Percentiles rank a stretch among this genome's conserved stretches.
Evolutionary conservation across 257 asterid genomes (phyloP).

Genomic region (Ajuga chamaepitys): DNA sequence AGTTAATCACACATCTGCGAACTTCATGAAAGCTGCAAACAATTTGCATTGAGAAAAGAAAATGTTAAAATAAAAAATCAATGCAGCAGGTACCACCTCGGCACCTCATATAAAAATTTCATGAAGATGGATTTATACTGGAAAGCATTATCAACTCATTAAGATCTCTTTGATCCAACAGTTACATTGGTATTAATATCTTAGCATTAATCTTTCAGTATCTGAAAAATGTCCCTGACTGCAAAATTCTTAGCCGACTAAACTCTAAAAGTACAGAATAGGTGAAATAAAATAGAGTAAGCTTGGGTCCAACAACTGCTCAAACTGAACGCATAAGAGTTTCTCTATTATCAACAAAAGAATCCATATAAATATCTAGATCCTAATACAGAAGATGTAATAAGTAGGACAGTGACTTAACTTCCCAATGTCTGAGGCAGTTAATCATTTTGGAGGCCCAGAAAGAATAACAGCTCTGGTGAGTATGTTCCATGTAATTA

Average conservation of each 20-base stretch:
- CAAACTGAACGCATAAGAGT: neutral
- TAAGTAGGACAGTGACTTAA: slow-evolving; percentile 19
- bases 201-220: neutral
- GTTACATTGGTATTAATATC: neutral
- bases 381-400: neutral
- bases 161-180: neutral
- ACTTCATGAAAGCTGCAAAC: neutral
- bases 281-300: neutral
- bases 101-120: neutral
- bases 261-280: neutral
- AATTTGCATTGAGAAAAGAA: neutral
- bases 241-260: slow-evolving; percentile 8
- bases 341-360: slow-evolving; percentile 1
- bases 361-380: neutral
- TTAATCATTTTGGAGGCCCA: slow-evolving; percentile 22
- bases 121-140: neutral
- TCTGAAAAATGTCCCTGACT: neutral
- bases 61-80: no score
- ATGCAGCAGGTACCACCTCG: no score
- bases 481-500: slow-evolving; percentile 84
- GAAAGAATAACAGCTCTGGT: slow-evolving; percentile 68
- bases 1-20: neutral
- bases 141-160: neutral
- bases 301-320: neutral
- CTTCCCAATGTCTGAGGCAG: slow-evolving; percentile 14